Evolutionary conservation across 2,329 filamentous ascomycete species (phyloP), one percentile per base, ranked within the genome.

Genomic region (Rhinocladiella similis): DNA sequence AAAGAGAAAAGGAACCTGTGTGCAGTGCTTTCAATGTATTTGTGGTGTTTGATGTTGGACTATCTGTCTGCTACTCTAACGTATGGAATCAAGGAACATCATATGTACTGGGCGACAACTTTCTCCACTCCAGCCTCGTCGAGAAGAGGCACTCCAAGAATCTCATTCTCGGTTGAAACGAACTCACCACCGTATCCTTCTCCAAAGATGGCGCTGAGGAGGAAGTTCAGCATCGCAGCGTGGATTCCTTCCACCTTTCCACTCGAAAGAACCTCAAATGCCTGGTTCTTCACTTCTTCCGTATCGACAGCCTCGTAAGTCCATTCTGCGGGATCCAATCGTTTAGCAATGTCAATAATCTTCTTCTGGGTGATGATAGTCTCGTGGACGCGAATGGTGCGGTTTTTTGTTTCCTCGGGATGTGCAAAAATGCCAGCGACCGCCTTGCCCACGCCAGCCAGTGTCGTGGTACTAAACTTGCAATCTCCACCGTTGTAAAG

Each of bases 351-450:
- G 1, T 60, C 67, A 1, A 73, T 46, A 1, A 77, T 48, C 38
- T 70, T 48, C 10, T 73, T 73, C 66, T 82, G 81, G 0, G 77
- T 75, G 12, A 75, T 67, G 4, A 72, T 67, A 5, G 73, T 66
- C 16, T 77, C 74, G 3, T 77, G 66, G 16, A 81, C 68, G 55
- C 72, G 75, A 1, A 85, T 72, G 2, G 64, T 54, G 2, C 75
- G 71, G 65, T 86, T 83, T 67, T 75, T 77, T 13, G 82, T 84
- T 64, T 80, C 75, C 1, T 79, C 74, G 0, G 73, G 75, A 51
- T 83, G 72, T 9, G 63, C 52, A 1, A 84, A 66, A 1, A 83
- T 69, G 0, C 75, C 77, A 0, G 77, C 75, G 0, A 85, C 72
- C 1, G 75, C 77, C 18, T 76, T 70, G 0, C 68, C 80, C 9